phyloP scores from a whole-genome alignment of 805 yeast species.

The Priceomyces castillae region DNA sequence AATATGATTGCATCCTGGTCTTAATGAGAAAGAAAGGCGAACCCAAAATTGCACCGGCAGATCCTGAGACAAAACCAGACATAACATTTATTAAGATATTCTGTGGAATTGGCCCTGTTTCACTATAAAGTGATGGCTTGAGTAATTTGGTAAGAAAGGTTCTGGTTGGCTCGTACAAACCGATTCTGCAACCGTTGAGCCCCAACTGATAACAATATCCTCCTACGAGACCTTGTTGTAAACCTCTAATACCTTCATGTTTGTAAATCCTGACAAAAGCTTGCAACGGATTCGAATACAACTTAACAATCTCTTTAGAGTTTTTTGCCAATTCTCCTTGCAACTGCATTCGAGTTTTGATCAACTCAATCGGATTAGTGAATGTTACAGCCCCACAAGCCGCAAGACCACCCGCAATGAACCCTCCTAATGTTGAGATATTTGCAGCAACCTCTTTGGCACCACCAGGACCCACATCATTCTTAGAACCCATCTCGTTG shows the following conservation, averaged over 20 bases:
- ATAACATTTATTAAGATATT: conserved; percentile 58
- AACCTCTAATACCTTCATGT: conserved; percentile 83
- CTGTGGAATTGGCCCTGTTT: conserved; percentile 33
- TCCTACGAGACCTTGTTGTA: conserved; percentile 84
- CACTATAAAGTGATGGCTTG: conserved; percentile 49
- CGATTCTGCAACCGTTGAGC: conserved; percentile 90
- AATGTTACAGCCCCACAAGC: conserved; percentile 98
- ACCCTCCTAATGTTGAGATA: conserved; percentile 71
- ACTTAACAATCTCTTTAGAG: conserved; percentile 44
- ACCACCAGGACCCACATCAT: not conserved
- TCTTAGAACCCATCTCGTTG: conserved; percentile 4
- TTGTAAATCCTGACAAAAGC: conserved; percentile 69
- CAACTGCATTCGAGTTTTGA: conserved; percentile 93
- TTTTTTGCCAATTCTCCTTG: conserved; percentile 83
- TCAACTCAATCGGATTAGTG: conserved; percentile 92
- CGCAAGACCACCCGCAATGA: conserved; percentile 87
- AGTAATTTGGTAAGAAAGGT: conserved; percentile 51
- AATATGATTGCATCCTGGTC: conserved; percentile 95
- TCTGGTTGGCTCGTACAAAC: conserved; percentile 89
- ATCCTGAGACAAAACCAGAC: conserved; percentile 83
- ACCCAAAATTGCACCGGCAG: conserved; percentile 84
- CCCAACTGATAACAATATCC: conserved; percentile 91
- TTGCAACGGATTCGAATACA: conserved; percentile 82
- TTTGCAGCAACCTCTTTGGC: conserved; percentile 45
- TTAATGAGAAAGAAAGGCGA: conserved; percentile 91